These are phyloP conservation scores for Microbotryum scabiosae DNA, from an alignment of 1,284 basidiomycete genomes.

Conservation along the genomic window DNA sequence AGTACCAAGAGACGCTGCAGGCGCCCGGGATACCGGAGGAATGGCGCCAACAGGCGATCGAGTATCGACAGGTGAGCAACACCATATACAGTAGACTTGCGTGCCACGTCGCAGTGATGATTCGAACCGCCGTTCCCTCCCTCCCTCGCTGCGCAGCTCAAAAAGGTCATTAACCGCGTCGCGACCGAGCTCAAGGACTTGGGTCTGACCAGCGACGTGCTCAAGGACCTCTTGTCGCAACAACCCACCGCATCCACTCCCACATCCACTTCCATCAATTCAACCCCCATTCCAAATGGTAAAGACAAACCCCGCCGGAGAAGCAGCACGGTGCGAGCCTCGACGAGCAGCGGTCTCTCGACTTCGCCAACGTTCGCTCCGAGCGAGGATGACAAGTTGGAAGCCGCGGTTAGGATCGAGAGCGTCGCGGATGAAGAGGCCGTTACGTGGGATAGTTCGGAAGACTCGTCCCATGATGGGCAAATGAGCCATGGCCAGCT, in stretches of 20 bases:
- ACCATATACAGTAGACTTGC: too few species aligned
- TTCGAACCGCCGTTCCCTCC: too few species aligned
- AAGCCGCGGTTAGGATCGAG: slow-evolving; percentile 4
- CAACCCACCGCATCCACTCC: background rate
- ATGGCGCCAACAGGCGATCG: slow-evolving; percentile 66
- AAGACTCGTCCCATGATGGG: background rate
- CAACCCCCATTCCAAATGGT: background rate
- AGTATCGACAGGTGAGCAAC: slow-evolving; percentile 76
- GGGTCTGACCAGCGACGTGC: slow-evolving; percentile 58
- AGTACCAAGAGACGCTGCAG: slow-evolving; percentile 59
- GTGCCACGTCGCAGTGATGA: too few species aligned
- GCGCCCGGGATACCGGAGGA: slow-evolving; percentile 59
- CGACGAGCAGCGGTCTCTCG: too few species aligned
- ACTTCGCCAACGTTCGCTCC: background rate
- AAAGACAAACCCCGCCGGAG: too few species aligned
- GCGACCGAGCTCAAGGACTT: slow-evolving; percentile 69
- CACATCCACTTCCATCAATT: background rate
- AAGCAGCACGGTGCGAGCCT: too few species aligned
- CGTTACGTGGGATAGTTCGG: slow-evolving; percentile 5
- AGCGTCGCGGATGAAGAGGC: slow-evolving; percentile 5
- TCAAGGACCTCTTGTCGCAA: slow-evolving; percentile 46
- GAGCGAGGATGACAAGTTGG: slow-evolving; percentile 12
- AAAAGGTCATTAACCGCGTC: slow-evolving; percentile 83
- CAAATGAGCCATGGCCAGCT: background rate
- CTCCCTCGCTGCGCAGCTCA: slow-evolving; percentile 57